Percentiles rank a stretch among this genome's conserved stretches.
phyloP scores from a whole-genome alignment of 2,329 filamentous ascomycete genomes.

The Xylaria sp. region DNA sequence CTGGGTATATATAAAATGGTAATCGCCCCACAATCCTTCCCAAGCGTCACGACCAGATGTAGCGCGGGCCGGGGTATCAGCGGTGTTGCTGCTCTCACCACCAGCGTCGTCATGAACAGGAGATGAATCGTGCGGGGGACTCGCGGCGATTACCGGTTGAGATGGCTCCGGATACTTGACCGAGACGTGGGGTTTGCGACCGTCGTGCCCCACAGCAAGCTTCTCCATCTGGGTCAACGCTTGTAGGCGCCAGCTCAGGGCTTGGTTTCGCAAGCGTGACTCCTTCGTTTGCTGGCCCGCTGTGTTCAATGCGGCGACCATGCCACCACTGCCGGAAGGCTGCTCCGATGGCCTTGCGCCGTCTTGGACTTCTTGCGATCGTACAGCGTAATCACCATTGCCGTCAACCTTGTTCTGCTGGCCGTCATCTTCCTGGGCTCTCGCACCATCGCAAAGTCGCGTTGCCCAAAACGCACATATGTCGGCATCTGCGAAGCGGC shows the following conservation, averaged over 20 bases:
- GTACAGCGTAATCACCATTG: constrained; percentile 60
- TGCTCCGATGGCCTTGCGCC: constrained; percentile 32
- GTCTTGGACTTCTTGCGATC: constrained; percentile 48
- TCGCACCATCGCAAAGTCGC: constrained; percentile 54
- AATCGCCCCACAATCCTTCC: constrained; percentile 42
- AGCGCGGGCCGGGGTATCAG: not conserved
- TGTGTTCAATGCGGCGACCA: constrained; percentile 40
- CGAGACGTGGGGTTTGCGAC: constrained; percentile 57
- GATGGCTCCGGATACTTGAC: constrained; percentile 49
- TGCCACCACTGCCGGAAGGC: constrained; percentile 33
- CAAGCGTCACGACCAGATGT: constrained; percentile 29
- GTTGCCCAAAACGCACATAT: constrained; percentile 72
- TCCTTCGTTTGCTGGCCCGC: constrained; percentile 40
- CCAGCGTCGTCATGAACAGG: not conserved
- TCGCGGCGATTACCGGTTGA: constrained; percentile 40
- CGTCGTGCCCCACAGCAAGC: constrained; percentile 57
- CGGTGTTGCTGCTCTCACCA: not conserved
- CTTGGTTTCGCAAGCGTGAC: constrained; percentile 51
- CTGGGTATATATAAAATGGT: constrained; percentile 37
- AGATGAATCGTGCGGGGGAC: constrained; percentile 29
- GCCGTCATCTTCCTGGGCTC: constrained; percentile 51
- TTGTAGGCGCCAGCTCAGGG: constrained; percentile 59
- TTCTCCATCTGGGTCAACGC: constrained; percentile 58
- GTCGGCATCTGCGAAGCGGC: constrained; percentile 78
- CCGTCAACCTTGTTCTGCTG: constrained; percentile 55